Conservation (phyloP, 176 grass and related monocot species). For the Typha latifolia region DNA sequence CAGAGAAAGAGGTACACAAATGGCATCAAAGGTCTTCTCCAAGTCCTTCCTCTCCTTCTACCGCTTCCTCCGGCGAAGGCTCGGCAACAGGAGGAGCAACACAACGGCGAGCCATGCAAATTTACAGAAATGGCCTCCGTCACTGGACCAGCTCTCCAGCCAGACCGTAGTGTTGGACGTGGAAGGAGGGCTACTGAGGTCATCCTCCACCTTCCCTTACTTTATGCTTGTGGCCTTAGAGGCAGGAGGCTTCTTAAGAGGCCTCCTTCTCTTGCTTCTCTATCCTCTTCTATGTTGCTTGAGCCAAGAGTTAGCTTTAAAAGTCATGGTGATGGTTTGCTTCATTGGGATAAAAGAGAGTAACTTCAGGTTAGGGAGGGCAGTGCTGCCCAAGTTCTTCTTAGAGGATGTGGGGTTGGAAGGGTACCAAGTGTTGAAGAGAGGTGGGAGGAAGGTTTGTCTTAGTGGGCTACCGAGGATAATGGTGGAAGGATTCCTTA, state of each 20-base stretch:
- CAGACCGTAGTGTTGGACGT: conserved; percentile 56
- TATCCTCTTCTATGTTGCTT: conserved; percentile 44
- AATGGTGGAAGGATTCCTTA: conserved; percentile 60
- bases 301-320: conserved; percentile 29
- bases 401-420: conserved; percentile 64
- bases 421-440: conserved; percentile 34
- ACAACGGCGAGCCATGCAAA: conserved; percentile 7
- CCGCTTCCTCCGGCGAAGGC: conserved; percentile 24
- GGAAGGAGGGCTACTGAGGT: conserved; percentile 60
- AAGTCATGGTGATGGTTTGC: conserved; percentile 50
- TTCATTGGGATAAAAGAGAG: conserved; percentile 51
- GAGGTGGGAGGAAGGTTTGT: conserved; percentile 22
- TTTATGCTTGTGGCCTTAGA: conserved; percentile 85
- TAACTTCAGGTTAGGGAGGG: conserved; percentile 44
- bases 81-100: conserved; percentile 21
- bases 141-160: conserved; percentile 15
- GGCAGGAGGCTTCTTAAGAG: conserved; percentile 59
- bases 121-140: conserved; percentile 10
- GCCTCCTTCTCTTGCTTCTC: conserved; percentile 46
- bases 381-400: conserved; percentile 56
- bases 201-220: conserved; percentile 58
- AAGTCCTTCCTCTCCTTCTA: conserved; percentile 34
- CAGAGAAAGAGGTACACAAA: conserved; percentile 2
- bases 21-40: conserved; percentile 38
- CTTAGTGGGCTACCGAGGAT: conserved; percentile 56